Conservation (phyloP, 2,329 filamentous ascomycete species). For the Elsinoe arachidis region DNA sequence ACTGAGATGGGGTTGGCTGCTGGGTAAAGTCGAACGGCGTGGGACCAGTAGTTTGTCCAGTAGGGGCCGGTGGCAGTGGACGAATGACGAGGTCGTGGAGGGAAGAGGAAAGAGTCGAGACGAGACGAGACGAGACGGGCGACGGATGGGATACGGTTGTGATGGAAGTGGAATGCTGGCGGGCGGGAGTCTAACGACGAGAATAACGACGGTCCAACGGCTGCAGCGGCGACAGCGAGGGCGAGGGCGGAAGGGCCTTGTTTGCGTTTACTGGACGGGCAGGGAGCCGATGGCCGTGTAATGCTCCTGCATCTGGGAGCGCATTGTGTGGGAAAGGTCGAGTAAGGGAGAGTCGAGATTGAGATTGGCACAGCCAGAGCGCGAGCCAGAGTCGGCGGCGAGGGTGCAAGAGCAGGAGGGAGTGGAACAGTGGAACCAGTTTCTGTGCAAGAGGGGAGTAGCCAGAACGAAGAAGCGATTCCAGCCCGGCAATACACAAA, state of each 20-base stretch:
- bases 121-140: constrained; percentile 14
- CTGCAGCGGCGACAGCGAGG: background rate
- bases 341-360: no score
- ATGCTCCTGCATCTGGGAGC: no score
- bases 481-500: background rate
- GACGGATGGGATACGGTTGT: constrained; percentile 9
- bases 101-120: constrained; percentile 10
- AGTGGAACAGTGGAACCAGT: no score
- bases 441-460: no score
- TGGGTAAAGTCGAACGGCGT: background rate
- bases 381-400: no score
- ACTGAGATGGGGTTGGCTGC: background rate
- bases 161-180: constrained; percentile 12
- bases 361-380: no score
- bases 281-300: background rate
- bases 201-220: background rate
- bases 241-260: background rate
- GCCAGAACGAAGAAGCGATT: no score
- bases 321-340: no score
- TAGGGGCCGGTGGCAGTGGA: constrained; percentile 2
- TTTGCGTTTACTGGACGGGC: background rate
- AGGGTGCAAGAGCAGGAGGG: no score
- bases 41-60: constrained; percentile 10
- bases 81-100: background rate
- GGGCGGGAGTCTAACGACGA: constrained; percentile 7